Evolutionary conservation across 768 basidiomycete genomes (phyloP), one percentile per base, ranked within the genome.

Genomic region (Mycena rosella): DNA sequence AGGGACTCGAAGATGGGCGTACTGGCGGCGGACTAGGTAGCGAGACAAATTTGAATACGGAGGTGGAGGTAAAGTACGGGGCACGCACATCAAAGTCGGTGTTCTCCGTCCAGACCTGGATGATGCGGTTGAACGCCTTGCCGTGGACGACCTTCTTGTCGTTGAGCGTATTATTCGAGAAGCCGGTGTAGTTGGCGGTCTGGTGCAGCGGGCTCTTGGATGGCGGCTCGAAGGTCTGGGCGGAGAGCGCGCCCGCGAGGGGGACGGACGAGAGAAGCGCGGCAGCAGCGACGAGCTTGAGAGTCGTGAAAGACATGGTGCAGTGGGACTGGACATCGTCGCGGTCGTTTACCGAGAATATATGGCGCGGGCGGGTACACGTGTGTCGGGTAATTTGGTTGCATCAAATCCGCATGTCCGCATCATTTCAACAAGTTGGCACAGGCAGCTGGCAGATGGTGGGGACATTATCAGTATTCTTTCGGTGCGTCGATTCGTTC

Each of bases 51-150:
- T 11, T 56, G 14, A 36, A 27, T 53, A 34, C 24, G 10, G 7
- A 27, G n/a, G n/a, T 27, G 20, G 34, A 30, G 65, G 66, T n/a
- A 18, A 60, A 73, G 32, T 26, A 29, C 68, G 60, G 29, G 14
- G 14, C 15, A 20, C 83, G 80, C 24, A 76, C 70, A 3, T 65
- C 66, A 65, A 75, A 88, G 69, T 87, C 82, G 38, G 84, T 87
- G 74, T 86, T 87, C 72, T 87, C 86, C 44, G 88, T 76, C 81
- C 82, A 86, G 54, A 87, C 85, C 71, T 85, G 74, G 67, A 86
- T 48, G 30, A 88, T 81, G 9, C 86, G 79, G 69, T 85, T 80
- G 67, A 86, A 87, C 18, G 75, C 78, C 61, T 78, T 76, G 49
- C 86, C 87, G 0, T 77, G 40, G 7, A 87, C 84, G 47, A 77